These are phyloP conservation scores for Annulohypoxylon stygium DNA, from an alignment of 495 filamentous ascomycete genomes.

Conservation along the genomic window DNA sequence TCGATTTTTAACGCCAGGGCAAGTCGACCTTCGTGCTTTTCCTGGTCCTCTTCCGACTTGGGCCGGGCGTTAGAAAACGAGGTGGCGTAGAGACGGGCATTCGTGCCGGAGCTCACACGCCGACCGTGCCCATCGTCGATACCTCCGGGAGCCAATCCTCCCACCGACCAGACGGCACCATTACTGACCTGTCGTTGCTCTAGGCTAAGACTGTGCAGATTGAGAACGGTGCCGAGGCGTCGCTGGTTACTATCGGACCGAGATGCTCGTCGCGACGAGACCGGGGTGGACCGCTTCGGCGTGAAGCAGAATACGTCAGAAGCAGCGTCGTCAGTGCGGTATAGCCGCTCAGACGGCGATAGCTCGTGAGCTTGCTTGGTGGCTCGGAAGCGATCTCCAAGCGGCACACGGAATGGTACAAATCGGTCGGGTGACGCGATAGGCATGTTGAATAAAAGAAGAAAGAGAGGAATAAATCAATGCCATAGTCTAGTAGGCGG, in stretches of 20 bases:
- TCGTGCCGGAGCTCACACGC: slow-evolving; percentile 75
- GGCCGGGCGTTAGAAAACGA: slow-evolving; percentile 66
- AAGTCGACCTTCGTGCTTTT: slow-evolving; percentile 79
- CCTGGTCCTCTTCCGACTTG: slow-evolving; percentile 62
- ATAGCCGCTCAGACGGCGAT: slow-evolving; percentile 69
- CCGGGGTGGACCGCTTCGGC: slow-evolving; percentile 56
- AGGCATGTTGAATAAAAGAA: slow-evolving; percentile 51
- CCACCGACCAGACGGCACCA: slow-evolving; percentile 85
- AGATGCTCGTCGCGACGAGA: slow-evolving; percentile 42
- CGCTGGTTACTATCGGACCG: slow-evolving; percentile 52
- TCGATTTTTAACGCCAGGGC: slow-evolving; percentile 90
- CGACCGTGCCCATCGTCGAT: slow-evolving; percentile 73
- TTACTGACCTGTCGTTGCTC: slow-evolving; percentile 68
- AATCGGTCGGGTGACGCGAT: slow-evolving; percentile 73
- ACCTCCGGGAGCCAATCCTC: slow-evolving; percentile 71
- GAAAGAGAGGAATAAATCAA: slow-evolving; percentile 49
- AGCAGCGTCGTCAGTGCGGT: slow-evolving; percentile 67
- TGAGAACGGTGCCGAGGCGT: slow-evolving; percentile 55
- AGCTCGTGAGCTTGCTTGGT: slow-evolving; percentile 73
- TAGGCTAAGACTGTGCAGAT: slow-evolving; percentile 46
- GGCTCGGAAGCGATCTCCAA: slow-evolving; percentile 71
- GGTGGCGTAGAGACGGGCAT: slow-evolving; percentile 79
- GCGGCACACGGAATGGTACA: slow-evolving; percentile 67
- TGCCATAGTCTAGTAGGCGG: slow-evolving; percentile 46
- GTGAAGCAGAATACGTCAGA: slow-evolving; percentile 76